phyloP scores from a whole-genome alignment of 495 filamentous ascomycete genomes.

The Aspergillus avenaceus region DNA sequence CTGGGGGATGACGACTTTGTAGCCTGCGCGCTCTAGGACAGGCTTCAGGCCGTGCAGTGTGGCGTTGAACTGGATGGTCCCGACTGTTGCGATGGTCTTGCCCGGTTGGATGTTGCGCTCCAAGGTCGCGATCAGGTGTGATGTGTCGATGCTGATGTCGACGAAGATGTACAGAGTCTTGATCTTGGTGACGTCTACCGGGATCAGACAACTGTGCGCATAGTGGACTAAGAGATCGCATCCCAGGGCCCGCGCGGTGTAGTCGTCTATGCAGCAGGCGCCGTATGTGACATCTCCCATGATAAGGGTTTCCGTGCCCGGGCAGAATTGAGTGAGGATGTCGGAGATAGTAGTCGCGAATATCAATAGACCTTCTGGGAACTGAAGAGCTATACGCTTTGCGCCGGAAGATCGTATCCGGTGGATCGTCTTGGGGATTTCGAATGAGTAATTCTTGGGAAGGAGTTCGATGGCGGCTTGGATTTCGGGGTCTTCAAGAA shows the following conservation, averaged over 20 bases:
- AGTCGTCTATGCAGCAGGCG: conserved; percentile 98
- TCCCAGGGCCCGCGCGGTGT: conserved; percentile 87
- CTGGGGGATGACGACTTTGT: conserved; percentile 80
- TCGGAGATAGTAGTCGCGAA: conserved; percentile 98
- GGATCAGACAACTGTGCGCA: conserved; percentile 93
- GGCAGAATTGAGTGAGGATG: conserved; percentile 92
- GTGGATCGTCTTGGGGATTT: conserved; percentile 97
- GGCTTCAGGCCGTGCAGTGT: conserved; percentile 80
- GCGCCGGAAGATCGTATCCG: conserved; percentile 75
- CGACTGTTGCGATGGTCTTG: conserved; percentile 87
- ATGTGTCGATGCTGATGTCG: conserved; percentile 89
- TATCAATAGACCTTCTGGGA: conserved; percentile 91
- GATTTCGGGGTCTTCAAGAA: conserved; percentile 82
- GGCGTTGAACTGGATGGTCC: conserved; percentile 98
- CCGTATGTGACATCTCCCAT: conserved; percentile 99
- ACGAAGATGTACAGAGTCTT: conserved; percentile 98
- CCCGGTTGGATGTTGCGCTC: conserved; percentile 80
- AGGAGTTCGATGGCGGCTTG: conserved; percentile 84
- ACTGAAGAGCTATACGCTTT: conserved; percentile 83
- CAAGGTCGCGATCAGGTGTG: conserved; percentile 81
- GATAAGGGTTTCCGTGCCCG: conserved; percentile 84
- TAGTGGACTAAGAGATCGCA: conserved; percentile 97
- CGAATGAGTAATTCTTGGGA: conserved; percentile 93
- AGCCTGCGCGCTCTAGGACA: conserved; percentile 75
- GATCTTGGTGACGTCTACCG: conserved; percentile 90